Base-by-base conservation (phyloP, 805 yeast species). In the Nakazawaea wickerhamii region DNA sequence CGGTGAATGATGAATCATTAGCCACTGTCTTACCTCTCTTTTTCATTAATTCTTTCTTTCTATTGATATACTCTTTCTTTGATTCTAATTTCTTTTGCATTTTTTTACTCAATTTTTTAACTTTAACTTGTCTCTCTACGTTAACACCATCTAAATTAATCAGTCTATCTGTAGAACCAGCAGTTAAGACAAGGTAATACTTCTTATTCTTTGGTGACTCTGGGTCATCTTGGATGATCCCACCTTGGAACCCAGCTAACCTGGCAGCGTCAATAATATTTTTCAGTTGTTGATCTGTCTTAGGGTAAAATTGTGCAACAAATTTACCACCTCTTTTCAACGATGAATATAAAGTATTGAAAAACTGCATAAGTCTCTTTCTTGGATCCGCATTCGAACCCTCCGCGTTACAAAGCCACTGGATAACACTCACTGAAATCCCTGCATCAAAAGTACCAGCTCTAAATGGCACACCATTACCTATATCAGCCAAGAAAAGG, bases 371-470 rank as follows among this genome's bases (percentile, higher is more conserved):
- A 42, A 88, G 64, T 61, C 99, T 77, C 55, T 73, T 75, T 57
- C 83, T 82, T 18, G 99, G 99, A 56, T 90, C 95, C 41, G 80
- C 81, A 30, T 72, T 70, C 3, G 87, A 63, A 5, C 87, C 73
- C 60, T 93, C 99, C 2, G 98, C 98, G 60, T 93, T 93, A 68
- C 97, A 90, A 32, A 93, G 75, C 99, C 99, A 93, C 62, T 93
- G 99, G 40, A 93, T 89, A 10, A 95, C 99, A 27, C 95, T 84
- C 48, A 93, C 88, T 20, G 95, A 83, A 25, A 93, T 86, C 1
- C 95, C 98, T 1, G 97, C 97, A 61, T 93, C 99, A 60, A 91
- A 93, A 0, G 95, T 73, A 39, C 99, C 99, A 2, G 98, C 87
- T 57, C 99, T 73, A 57, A 93, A 93, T 4, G 98, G 98, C 2